Base-by-base conservation (phyloP, 2,329 filamentous ascomycete genomes). In the Arthrobotrys sinensis region DNA sequence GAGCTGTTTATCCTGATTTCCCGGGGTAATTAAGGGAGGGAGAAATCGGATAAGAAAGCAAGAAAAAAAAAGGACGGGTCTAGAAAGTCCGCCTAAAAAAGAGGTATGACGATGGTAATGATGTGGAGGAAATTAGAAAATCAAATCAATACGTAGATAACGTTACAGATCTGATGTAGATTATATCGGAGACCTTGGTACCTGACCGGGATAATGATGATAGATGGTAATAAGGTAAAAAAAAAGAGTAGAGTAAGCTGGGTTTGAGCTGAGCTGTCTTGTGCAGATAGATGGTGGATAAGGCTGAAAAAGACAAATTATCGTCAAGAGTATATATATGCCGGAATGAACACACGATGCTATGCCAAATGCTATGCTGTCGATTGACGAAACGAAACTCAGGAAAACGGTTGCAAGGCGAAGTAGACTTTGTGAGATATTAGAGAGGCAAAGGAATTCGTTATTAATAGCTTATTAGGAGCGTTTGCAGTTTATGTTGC, bases 1-100 rank as follows among this genome's bases (percentile, higher is more conserved):
- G 64, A 76, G 64, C 64, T 68, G 43, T 75, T 76, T 76, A 76
- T 76, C 71, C 71, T 69, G 71, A 76, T 76, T 76, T 68, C 64
- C 71, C 71, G 64, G 71, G 71, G 71, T 76, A 76, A 76, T 68
- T 68, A 19, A 50, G 46, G 64, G 53, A 62, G 68, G 60, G 68
- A 65, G 57, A 52, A 63, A 48, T 64, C 68, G 68, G 68, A 72
- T 72, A 72, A 72, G 57, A 28, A n/a, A 28, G 45, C 34, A 40
- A 53, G 34, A 43, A 16, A 75, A 72, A 65, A 43, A 46, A 38
- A 43, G 65, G 48, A 65, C 70, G 62, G 70, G 50, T 28, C 57
- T 28, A 50, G 38, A 75, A 75, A 46, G 43, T 72, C 68, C 68
- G 68, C 24, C 21, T 5, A n/a, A 19, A 34, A 40, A 21, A 38